Evolutionary conservation across 345 rosid genomes (phyloP), one percentile per base, ranked within the genome.

Genomic region (Populus deltoides): DNA sequence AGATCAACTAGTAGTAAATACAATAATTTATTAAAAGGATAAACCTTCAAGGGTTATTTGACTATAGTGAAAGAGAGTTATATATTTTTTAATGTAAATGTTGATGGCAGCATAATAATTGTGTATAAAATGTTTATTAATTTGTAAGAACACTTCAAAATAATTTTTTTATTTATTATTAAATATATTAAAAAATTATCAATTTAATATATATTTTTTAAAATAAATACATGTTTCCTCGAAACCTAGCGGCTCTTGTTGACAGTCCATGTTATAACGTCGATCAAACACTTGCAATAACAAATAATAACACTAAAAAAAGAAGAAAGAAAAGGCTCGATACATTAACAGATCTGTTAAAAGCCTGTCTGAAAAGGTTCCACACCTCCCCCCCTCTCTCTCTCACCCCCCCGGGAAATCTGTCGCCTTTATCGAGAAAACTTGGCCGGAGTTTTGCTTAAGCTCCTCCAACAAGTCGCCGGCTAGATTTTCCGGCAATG

Each of bases 401-500:
- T 3, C 33, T 55, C 67, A 33, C 67, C 49, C 66, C 35, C 33
- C 33, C 33, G 33, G 33, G 33, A 31, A 31, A 31, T 31, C 33
- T 31, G 33, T 31, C 33, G 33, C 33, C 2, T 31, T 31, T 31
- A 2, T 31, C 33, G 33, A 31, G 3, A 31, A 31, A 31, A 65
- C 36, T 70, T 29, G 41, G 36, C 77, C 77, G 70, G 62, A 2
- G 66, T 39, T 59, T 65, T 45, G 51, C 25, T 38, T 59, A 43
- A 8, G 16, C 25, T 22, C 75, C 36, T 31, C n/a, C 38, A 27
- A 8, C 15, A 10, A 24, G 35, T 73, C 41, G 71, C 70, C 62
- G 77, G 77, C 45, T 57, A 18, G 20, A 65, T n/a, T 61, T 62
- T 62, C 71, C 75, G 75, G 75, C 70, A 16, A 71, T 71, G 75